Conservation (phyloP, 306 rosid species). For the Citrullus mucosospermus region DNA sequence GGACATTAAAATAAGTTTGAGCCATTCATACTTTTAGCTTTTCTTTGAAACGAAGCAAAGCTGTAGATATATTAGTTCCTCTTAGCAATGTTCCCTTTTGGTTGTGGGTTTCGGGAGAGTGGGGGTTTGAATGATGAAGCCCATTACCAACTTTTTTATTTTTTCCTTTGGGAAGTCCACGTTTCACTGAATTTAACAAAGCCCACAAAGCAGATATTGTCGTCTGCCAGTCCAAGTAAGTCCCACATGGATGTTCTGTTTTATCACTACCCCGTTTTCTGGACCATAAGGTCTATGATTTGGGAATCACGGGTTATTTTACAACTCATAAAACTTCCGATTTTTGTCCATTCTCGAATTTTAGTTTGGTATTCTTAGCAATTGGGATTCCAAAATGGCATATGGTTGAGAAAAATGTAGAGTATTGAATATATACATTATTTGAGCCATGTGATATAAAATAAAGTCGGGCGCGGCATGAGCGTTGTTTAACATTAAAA, state of each 20-base stretch:
- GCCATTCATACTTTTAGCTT: not conserved
- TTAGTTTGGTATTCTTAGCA: not conserved
- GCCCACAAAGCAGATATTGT: constrained; percentile 4
- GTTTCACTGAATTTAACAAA: not conserved
- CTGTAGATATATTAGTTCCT: not conserved
- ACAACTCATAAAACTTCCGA: not conserved
- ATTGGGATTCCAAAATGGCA: not conserved
- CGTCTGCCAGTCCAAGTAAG: constrained; percentile 7
- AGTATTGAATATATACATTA: not conserved
- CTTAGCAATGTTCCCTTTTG: not conserved
- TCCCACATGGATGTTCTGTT: constrained; percentile 5
- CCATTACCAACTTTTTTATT: not conserved
- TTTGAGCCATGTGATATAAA: not conserved
- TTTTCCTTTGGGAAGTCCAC: not conserved
- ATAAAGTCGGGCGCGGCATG: constrained; percentile 1
- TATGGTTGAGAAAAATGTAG: not conserved
- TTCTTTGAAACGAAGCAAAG: constrained; percentile 5
- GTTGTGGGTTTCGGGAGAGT: not conserved
- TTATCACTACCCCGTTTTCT: not conserved
- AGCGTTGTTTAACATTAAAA: not conserved
- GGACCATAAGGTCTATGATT: not conserved
- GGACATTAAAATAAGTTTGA: not conserved
- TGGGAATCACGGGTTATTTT: not conserved
- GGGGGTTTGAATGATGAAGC: constrained; percentile 6
- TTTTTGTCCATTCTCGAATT: not conserved